A percentile compares a stretch with the other conserved stretches of the same genome.
Evolutionary conservation across 495 filamentous ascomycete species (phyloP).

Genomic region (Penicillium desertorum): DNA sequence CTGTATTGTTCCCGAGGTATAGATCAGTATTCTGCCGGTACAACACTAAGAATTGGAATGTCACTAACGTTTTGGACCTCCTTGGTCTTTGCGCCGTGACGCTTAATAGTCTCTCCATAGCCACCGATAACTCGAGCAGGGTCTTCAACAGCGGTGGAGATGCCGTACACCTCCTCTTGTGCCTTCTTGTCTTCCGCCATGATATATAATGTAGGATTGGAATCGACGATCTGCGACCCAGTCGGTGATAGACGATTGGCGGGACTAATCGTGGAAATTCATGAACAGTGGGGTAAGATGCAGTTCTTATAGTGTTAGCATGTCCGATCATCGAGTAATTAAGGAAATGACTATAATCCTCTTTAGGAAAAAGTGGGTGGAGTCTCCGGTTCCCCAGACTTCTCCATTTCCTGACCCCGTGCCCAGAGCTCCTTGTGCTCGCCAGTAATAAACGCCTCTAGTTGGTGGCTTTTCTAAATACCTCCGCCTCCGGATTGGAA

Average conservation of each 20-base stretch:
- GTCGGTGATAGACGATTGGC: slow-evolving; percentile 1
- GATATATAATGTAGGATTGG: slow-evolving; percentile 2
- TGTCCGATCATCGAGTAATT: slow-evolving; percentile 5
- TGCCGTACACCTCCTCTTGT: slow-evolving; percentile 27
- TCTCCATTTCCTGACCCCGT: slow-evolving; percentile 17
- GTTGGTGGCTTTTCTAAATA: slow-evolving; percentile 22
- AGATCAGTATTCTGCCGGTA: not conserved
- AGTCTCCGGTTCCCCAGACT: slow-evolving; percentile 20
- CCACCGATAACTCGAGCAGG: slow-evolving; percentile 30
- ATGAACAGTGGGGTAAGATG: slow-evolving; percentile 13
- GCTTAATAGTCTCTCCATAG: slow-evolving; percentile 37
- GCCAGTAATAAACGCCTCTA: slow-evolving; percentile 15
- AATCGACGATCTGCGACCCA: slow-evolving; percentile 4
- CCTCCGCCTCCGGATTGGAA: slow-evolving; percentile 33
- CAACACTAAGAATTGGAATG: not conserved
- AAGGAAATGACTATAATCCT: slow-evolving; percentile 7
- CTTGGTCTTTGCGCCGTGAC: slow-evolving; percentile 45
- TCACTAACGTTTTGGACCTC: slow-evolving; percentile 52
- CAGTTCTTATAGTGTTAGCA: slow-evolving; percentile 26
- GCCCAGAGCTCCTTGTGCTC: slow-evolving; percentile 9
- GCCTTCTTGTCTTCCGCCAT: slow-evolving; percentile 27
- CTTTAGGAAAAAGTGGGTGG: slow-evolving; percentile 12
- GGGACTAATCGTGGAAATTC: slow-evolving; percentile 5
- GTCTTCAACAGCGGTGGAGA: slow-evolving; percentile 21
- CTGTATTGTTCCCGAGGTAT: slow-evolving; percentile 25